These are phyloP conservation scores for Prunus persica DNA, from an alignment of 306 rosid species.

Conservation along the genomic window DNA sequence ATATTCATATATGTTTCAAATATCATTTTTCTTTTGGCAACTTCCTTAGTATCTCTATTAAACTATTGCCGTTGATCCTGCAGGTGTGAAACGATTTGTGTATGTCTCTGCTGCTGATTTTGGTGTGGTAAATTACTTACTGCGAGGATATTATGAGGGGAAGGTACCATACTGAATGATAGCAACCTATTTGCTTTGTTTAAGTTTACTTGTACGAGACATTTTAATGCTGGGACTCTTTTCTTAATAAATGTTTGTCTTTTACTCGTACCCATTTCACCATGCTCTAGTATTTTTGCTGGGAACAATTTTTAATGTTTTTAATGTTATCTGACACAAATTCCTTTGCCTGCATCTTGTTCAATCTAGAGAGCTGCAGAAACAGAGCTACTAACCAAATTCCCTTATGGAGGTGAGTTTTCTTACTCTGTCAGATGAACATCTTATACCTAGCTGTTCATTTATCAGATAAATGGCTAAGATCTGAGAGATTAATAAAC, in stretches of 20 bases:
- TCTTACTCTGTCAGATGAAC: slow-evolving; percentile 7
- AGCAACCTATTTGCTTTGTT: not conserved
- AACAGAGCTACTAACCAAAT: slow-evolving; percentile 67
- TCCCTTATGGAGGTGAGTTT: slow-evolving; percentile 76
- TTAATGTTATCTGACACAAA: slow-evolving; percentile 17
- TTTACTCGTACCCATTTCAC: not conserved
- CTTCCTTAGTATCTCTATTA: not conserved
- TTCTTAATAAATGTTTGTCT: not conserved
- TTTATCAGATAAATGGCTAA: not conserved
- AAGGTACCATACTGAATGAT: slow-evolving; percentile 52
- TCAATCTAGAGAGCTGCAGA: slow-evolving; percentile 83
- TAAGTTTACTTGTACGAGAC: not conserved
- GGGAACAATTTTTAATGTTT: not conserved
- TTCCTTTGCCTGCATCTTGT: slow-evolving; percentile 17
- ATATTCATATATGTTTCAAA: not conserved
- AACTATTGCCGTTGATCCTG: slow-evolving; percentile 11
- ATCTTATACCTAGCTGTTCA: not conserved
- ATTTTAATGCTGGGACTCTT: not conserved
- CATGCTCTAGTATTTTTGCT: not conserved
- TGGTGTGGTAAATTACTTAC: slow-evolving; percentile 71
- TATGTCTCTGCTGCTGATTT: slow-evolving; percentile 95
- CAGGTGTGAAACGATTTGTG: slow-evolving; percentile 93
- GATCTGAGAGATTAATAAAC: not conserved
- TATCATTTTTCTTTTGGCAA: not conserved
- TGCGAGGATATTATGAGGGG: slow-evolving; percentile 90